phyloP scores from a whole-genome alignment of 208 protist genomes.

The Leishmania aethiopica region DNA sequence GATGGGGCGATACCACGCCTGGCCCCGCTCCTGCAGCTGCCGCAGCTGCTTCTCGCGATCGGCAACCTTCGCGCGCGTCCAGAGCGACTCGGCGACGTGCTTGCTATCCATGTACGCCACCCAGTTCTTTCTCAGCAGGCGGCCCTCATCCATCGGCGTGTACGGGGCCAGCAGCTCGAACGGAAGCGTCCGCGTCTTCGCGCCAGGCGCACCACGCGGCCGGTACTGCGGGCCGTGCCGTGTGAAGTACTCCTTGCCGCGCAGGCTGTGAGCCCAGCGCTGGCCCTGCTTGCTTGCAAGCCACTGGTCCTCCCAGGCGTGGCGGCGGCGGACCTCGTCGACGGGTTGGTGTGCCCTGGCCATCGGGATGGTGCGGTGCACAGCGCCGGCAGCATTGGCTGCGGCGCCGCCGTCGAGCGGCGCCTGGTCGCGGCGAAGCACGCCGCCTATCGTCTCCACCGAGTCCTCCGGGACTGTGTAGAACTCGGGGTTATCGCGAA shows the following conservation, averaged over 20 bases:
- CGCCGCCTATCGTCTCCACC: constrained; percentile 74
- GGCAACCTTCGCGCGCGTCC: constrained; percentile 82
- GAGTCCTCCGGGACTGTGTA: constrained; percentile 83
- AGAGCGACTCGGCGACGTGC: constrained; percentile 89
- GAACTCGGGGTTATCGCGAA: constrained; percentile 93
- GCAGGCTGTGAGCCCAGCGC: constrained; percentile 69
- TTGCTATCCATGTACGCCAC: constrained; percentile 93
- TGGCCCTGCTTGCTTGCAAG: constrained; percentile 59
- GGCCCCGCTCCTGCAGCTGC: constrained; percentile 74
- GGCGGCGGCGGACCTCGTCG: constrained; percentile 72
- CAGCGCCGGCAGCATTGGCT: neutral
- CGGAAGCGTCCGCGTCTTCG: constrained; percentile 68
- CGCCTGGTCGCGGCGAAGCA: constrained; percentile 34
- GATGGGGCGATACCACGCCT: constrained; percentile 89
- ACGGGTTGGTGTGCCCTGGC: constrained; percentile 71
- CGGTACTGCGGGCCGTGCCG: constrained; percentile 69
- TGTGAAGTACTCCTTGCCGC: constrained; percentile 86
- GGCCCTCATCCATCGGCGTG: constrained; percentile 89
- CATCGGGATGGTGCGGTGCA: constrained; percentile 85
- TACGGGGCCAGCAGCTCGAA: constrained; percentile 86
- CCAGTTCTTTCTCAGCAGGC: constrained; percentile 87
- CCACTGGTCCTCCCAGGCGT: constrained; percentile 75
- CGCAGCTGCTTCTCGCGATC: constrained; percentile 82
- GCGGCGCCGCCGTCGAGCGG: constrained; percentile 7
- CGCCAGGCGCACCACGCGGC: constrained; percentile 81